Percentiles rank a stretch among this genome's conserved stretches.
Conservation (phyloP, 2,329 filamentous ascomycete genomes). For the Microcera coccophila region DNA sequence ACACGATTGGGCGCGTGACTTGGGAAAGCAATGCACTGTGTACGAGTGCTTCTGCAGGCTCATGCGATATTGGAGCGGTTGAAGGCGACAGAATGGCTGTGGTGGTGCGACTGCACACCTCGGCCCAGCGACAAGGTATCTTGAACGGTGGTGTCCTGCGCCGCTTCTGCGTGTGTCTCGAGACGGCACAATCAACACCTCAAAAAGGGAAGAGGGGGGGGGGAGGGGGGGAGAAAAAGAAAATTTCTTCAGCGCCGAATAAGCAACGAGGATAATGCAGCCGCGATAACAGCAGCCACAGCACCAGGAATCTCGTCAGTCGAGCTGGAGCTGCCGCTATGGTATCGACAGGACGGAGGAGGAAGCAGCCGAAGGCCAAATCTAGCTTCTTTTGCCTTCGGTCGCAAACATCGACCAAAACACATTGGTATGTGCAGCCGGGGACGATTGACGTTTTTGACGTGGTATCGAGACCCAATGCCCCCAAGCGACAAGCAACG, state of each 20-base stretch:
- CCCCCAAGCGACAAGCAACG: not conserved
- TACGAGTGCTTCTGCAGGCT: conserved; percentile 18
- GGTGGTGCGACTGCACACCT: conserved; percentile 26
- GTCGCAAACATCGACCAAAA: no score
- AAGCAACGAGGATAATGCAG: conserved; percentile 19
- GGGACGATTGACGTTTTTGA: not conserved
- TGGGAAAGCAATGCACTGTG: conserved; percentile 16
- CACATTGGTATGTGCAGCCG: not conserved
- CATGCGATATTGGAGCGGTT: conserved; percentile 22
- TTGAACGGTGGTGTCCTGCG: conserved; percentile 13
- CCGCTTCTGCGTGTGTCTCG: conserved; percentile 10
- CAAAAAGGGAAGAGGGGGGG: conserved; percentile 2
- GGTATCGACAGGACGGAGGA: not conserved
- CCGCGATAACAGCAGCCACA: not conserved
- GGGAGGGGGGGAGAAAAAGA: conserved; percentile 5
- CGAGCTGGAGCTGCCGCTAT: not conserved
- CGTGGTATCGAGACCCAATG: not conserved
- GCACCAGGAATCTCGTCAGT: not conserved
- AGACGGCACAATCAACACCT: no score
- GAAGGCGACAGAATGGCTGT: conserved; percentile 22
- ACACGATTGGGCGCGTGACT: conserved; percentile 13
- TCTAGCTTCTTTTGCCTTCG: no score
- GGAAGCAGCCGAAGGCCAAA: no score
- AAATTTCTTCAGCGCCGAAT: conserved; percentile 18
- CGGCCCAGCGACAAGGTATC: conserved; percentile 11